Evolutionary conservation across 441 rosid genomes (phyloP).

Genomic region (Populus hybrid): DNA sequence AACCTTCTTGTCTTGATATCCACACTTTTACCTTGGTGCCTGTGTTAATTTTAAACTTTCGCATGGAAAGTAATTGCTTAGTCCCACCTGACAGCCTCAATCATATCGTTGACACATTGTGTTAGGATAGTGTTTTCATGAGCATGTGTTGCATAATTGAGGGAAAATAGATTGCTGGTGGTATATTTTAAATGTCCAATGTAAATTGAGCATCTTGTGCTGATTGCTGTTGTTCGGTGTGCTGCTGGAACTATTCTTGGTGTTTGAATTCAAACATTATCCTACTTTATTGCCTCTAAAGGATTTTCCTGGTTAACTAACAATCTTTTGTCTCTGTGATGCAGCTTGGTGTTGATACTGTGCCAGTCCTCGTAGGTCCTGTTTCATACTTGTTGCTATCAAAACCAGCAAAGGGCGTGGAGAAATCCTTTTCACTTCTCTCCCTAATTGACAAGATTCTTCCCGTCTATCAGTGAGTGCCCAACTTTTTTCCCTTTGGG

Average conservation of each 20-base stretch:
- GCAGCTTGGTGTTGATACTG: constrained; percentile 90
- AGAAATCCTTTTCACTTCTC: constrained; percentile 71
- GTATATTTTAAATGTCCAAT: neutral
- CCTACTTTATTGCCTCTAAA: neutral
- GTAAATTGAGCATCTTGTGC: neutral
- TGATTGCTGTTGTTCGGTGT: neutral
- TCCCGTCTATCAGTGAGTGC: constrained; percentile 82
- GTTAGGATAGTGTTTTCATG: neutral
- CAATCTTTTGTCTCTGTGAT: neutral
- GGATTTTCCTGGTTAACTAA: neutral
- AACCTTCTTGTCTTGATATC: constrained; percentile 8
- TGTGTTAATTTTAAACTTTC: neutral
- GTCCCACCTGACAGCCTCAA: neutral
- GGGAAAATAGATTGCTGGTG: neutral
- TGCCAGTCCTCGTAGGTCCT: constrained; percentile 87
- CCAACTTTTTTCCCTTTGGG: neutral
- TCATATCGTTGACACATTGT: neutral
- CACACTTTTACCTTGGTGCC: neutral
- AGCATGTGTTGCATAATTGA: neutral
- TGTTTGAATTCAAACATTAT: neutral
- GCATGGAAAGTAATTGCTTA: neutral
- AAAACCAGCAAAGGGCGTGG: constrained; percentile 90
- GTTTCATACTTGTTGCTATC: constrained; percentile 91
- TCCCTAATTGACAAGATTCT: constrained; percentile 82
- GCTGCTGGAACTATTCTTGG: neutral